Evolutionary conservation across 2,329 filamentous ascomycete genomes (phyloP).

Genomic region (Fusarium haematococcum): DNA sequence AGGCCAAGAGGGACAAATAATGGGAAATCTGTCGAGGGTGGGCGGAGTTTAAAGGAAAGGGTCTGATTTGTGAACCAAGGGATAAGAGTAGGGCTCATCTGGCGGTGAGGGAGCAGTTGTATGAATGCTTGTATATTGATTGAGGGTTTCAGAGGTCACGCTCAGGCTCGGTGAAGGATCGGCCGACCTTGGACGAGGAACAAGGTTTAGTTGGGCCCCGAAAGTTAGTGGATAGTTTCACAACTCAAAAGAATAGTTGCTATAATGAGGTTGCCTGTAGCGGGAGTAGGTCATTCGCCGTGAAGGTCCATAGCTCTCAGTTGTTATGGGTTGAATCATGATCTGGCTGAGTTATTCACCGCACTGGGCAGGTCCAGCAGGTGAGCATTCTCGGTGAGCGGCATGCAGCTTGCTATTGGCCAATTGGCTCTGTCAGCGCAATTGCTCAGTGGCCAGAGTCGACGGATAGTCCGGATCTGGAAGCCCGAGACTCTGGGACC

Average conservation of each 20-base stretch:
- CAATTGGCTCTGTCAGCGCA: conserved; percentile 29
- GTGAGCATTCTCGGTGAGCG: conserved; percentile 35
- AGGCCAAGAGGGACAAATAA: conserved; percentile 12
- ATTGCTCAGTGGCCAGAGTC: conserved; percentile 9
- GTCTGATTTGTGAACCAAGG: conserved; percentile 15
- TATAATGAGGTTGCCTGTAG: background rate
- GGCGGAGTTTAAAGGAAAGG: conserved; percentile 12
- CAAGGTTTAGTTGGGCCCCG: background rate
- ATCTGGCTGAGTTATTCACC: conserved; percentile 10
- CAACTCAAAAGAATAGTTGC: conserved; percentile 8
- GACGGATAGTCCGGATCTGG: conserved; percentile 44
- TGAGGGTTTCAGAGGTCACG: background rate
- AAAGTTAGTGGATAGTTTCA: background rate
- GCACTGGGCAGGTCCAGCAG: conserved; percentile 21
- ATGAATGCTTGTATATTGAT: conserved; percentile 9
- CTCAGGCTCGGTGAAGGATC: conserved; percentile 7
- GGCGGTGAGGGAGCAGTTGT: conserved; percentile 6
- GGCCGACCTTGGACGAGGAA: background rate
- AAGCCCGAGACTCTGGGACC: conserved; percentile 44
- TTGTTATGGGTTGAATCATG: background rate
- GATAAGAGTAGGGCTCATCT: conserved; percentile 5
- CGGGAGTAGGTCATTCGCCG: background rate
- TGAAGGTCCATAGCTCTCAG: background rate
- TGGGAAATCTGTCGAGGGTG: background rate
- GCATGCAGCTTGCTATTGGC: conserved; percentile 28